Conservation (phyloP, 2,329 filamentous ascomycete species). For the Myriosclerotinia duriaeana region DNA sequence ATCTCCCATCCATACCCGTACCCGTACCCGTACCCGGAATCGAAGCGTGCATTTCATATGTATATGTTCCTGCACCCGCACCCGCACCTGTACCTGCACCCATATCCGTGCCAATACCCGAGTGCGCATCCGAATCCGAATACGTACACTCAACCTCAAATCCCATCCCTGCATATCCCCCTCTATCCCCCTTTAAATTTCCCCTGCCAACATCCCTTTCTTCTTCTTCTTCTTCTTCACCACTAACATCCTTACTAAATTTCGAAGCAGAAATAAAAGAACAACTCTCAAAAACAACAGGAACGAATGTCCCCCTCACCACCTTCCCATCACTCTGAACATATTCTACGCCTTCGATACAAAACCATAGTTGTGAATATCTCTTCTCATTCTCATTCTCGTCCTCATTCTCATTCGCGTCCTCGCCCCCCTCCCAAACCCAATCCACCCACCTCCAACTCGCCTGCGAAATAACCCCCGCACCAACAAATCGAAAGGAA, state of each 20-base stretch:
- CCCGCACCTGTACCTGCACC: not conserved
- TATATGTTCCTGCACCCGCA: not conserved
- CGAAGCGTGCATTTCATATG: not conserved
- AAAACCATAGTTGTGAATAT: not conserved
- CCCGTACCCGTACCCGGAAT: not conserved
- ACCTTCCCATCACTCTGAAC: not conserved
- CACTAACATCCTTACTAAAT: no score
- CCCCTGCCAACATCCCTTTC: no score
- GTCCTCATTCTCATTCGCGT: not conserved
- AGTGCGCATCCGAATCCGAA: no score
- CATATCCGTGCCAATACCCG: not conserved
- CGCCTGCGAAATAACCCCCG: slow-evolving; percentile 61
- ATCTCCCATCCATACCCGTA: not conserved
- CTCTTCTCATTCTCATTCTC: not conserved
- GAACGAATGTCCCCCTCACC: not conserved
- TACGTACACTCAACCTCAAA: not conserved
- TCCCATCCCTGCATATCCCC: not conserved
- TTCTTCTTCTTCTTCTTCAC: no score
- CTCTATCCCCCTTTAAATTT: no score
- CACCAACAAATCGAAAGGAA: slow-evolving; percentile 43
- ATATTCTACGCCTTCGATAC: slow-evolving; percentile 4
- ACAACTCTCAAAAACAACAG: not conserved
- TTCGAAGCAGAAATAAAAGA: no score
- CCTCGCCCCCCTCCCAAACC: not conserved
- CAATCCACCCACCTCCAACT: slow-evolving; percentile 47